Percentiles rank a stretch among this genome's conserved stretches.
phyloP scores from a whole-genome alignment of 192 early-diverging fungal species.

The Paraglomus occultum region DNA sequence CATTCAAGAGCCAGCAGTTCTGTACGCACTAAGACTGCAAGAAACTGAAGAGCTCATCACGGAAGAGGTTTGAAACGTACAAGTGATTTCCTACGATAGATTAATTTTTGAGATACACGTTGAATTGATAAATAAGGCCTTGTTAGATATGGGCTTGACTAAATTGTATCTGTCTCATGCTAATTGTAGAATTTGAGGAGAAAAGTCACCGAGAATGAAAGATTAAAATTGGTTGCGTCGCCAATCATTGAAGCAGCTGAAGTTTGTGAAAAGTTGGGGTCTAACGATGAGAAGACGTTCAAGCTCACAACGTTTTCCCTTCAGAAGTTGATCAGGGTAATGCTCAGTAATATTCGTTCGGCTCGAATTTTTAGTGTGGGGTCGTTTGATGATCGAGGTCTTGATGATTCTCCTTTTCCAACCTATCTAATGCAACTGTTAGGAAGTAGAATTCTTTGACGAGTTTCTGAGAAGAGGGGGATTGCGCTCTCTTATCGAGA shows the following conservation, averaged over 20 bases:
- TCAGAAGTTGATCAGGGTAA: conserved; percentile 62
- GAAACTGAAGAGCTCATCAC: conserved; percentile 29
- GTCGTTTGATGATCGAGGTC: not conserved
- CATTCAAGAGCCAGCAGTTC: conserved; percentile 22
- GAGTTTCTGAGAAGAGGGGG: conserved; percentile 61
- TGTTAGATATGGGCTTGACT: no score
- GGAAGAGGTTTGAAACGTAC: conserved; percentile 10
- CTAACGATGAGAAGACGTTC: conserved; percentile 51
- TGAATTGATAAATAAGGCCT: no score
- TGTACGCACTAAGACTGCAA: conserved; percentile 20
- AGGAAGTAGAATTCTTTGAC: conserved; percentile 66
- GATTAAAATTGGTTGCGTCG: conserved; percentile 26
- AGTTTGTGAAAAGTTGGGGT: conserved; percentile 24
- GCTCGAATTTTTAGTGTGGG: not conserved
- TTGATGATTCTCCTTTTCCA: not conserved
- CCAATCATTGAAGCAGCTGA: conserved; percentile 29
- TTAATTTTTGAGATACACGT: no score
- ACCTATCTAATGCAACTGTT: not conserved
- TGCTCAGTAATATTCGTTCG: not conserved
- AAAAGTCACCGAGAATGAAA: conserved; percentile 22
- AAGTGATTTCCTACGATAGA: no score
- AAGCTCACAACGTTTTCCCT: conserved; percentile 62
- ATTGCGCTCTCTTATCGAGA: conserved; percentile 53
- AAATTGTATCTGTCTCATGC: not conserved
- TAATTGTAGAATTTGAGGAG: conserved; percentile 24